phyloP scores from a whole-genome alignment of 805 yeast species.

The Ogataea trehaloabstinens region DNA sequence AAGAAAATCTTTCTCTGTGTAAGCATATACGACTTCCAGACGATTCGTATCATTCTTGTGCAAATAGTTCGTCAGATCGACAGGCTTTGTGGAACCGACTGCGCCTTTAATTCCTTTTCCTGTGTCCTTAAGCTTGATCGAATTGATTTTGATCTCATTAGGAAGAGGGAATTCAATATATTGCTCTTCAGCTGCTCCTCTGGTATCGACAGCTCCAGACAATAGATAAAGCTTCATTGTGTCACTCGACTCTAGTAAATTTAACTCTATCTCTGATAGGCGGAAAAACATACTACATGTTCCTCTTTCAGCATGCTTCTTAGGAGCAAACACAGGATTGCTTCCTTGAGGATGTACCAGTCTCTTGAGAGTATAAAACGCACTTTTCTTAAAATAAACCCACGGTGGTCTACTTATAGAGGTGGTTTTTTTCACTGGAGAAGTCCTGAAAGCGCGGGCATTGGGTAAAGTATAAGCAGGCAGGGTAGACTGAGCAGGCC shows the following conservation, averaged over 20 bases:
- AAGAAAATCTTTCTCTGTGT: slow-evolving; percentile 48
- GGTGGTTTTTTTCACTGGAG: too few species aligned
- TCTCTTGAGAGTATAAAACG: slow-evolving; percentile 52
- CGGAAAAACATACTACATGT: slow-evolving; percentile 41
- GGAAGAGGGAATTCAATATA: slow-evolving; percentile 68
- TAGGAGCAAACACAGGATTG: slow-evolving; percentile 43
- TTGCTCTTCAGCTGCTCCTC: slow-evolving; percentile 19
- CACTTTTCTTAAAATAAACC: slow-evolving; percentile 50
- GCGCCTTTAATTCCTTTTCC: slow-evolving; percentile 74
- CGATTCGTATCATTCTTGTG: slow-evolving; percentile 32
- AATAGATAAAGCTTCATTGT: slow-evolving; percentile 47
- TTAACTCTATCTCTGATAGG: slow-evolving; percentile 42
- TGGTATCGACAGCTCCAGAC: slow-evolving; percentile 45
- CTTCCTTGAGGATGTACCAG: slow-evolving; percentile 38
- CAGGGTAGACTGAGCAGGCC: slow-evolving; percentile 1
- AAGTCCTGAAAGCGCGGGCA: too few species aligned
- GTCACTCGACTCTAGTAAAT: slow-evolving; percentile 30
- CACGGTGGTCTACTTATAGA: slow-evolving; percentile 42
- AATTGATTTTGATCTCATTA: slow-evolving; percentile 64
- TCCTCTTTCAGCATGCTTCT: slow-evolving; percentile 44
- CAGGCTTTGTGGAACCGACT: slow-evolving; percentile 80
- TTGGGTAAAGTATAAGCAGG: too few species aligned
- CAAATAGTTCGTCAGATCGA: slow-evolving; percentile 62
- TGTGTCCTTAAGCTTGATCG: slow-evolving; percentile 45
- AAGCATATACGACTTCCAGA: slow-evolving; percentile 57